Percentiles rank a stretch among this genome's conserved stretches.
Conservation (phyloP, 768 basidiomycete genomes). For the Pholiota molesta region DNA sequence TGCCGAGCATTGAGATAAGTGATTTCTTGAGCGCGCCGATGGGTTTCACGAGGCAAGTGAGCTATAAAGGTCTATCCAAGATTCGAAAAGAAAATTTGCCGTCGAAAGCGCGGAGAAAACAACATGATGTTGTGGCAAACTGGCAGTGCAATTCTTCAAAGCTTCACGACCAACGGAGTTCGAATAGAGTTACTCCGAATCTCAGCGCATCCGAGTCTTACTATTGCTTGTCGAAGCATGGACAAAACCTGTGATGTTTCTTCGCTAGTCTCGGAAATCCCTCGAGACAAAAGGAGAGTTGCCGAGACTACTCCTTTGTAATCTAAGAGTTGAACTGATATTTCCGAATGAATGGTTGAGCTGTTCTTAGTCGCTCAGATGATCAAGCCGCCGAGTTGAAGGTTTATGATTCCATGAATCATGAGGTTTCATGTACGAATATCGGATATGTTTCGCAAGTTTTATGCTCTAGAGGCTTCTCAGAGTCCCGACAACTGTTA, state of each 20-base stretch:
- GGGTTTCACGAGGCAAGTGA: too few species aligned
- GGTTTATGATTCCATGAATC: neutral
- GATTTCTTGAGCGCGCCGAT: neutral
- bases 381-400: neutral
- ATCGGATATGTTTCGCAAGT: neutral
- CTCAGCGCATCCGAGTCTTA: neutral
- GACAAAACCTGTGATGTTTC: too few species aligned
- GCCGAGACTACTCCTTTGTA: too few species aligned
- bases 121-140: neutral
- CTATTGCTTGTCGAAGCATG: too few species aligned
- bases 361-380: neutral
- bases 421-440: neutral
- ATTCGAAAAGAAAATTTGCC: neutral
- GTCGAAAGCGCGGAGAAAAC: neutral
- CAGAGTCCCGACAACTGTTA: too few species aligned
- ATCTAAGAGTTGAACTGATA: too few species aligned
- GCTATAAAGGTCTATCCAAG: neutral
- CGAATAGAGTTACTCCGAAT: slow-evolving; percentile 1
- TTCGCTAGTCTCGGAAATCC: too few species aligned
- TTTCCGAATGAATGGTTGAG: neutral
- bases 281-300: too few species aligned
- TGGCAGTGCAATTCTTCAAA: neutral
- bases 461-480: neutral
- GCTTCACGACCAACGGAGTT: neutral
- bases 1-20: neutral